Conservation (phyloP, 169 alveolate species). For the Plasmodium malariae region DNA sequence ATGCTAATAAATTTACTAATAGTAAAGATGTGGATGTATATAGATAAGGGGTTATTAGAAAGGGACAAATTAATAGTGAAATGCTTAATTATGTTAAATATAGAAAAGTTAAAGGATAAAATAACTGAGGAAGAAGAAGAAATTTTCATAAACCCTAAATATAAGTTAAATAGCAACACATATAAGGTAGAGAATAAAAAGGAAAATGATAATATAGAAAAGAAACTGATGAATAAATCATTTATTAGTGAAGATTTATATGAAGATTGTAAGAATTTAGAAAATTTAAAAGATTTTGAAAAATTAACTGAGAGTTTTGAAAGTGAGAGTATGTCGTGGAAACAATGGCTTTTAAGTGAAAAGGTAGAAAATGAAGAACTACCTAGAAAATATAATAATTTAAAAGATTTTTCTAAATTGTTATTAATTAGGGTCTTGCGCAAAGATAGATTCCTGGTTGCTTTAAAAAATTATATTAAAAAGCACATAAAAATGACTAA, state of each 20-base stretch:
- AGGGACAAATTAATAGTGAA: slow-evolving; percentile 95
- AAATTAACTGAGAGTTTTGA: slow-evolving; percentile 60
- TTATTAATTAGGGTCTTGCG: slow-evolving; percentile 95
- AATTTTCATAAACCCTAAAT: slow-evolving; percentile 77
- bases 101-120: slow-evolving; percentile 86
- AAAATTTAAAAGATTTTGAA: slow-evolving; percentile 69
- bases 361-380: slow-evolving; percentile 96
- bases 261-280: slow-evolving; percentile 65
- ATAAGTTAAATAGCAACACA: slow-evolving; percentile 75
- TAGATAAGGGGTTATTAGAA: slow-evolving; percentile 95
- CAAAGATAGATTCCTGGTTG: slow-evolving; percentile 95
- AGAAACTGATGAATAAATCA: slow-evolving; percentile 83
- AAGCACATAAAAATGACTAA: slow-evolving; percentile 92
- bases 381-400: slow-evolving; percentile 93
- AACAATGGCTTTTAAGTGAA: slow-evolving; percentile 96
- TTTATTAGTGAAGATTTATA: slow-evolving; percentile 70
- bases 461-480: slow-evolving; percentile 92
- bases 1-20: slow-evolving; percentile 91
- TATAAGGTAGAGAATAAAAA: not conserved
- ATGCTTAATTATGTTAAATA: slow-evolving; percentile 92
- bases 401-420: slow-evolving; percentile 93
- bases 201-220: slow-evolving; percentile 65
- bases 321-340: slow-evolving; percentile 76
- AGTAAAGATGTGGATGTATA: slow-evolving; percentile 92
- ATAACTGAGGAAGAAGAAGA: slow-evolving; percentile 75